phyloP scores from a whole-genome alignment of 202 grass and related monocot genomes.

The Zizania palustris region DNA sequence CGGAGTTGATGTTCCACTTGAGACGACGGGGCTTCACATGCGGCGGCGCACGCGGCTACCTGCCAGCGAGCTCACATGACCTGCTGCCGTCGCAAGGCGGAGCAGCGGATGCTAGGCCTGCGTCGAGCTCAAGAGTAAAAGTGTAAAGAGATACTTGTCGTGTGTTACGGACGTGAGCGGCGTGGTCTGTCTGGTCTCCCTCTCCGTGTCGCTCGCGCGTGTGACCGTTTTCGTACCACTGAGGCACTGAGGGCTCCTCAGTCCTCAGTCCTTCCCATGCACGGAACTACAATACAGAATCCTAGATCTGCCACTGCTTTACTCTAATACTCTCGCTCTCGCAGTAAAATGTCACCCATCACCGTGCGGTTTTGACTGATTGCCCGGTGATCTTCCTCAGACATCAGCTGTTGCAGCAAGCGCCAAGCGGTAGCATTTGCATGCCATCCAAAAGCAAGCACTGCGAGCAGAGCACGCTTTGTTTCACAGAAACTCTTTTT shows the following conservation, averaged over 20 bases:
- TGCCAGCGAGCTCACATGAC: slow-evolving; percentile 33
- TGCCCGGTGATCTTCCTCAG: neutral
- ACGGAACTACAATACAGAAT: slow-evolving; percentile 6
- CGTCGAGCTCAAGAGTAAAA: slow-evolving; percentile 3
- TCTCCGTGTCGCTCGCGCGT: slow-evolving; percentile 32
- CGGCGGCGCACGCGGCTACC: neutral
- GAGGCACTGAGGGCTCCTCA: slow-evolving; percentile 19
- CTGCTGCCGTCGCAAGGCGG: neutral
- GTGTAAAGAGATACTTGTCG: slow-evolving; percentile 9
- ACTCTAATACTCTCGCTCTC: neutral
- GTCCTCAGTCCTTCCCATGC: no score
- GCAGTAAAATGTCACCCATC: slow-evolving; percentile 16
- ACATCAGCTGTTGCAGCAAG: neutral
- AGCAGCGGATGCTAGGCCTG: neutral
- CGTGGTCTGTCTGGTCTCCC: neutral
- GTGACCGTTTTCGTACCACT: slow-evolving; percentile 36
- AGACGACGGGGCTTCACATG: slow-evolving; percentile 8
- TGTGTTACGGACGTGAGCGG: slow-evolving; percentile 16
- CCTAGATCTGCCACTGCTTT: neutral
- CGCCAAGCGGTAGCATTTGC: neutral
- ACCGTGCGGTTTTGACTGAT: neutral
- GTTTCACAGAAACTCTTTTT: slow-evolving; percentile 15
- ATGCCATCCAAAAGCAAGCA: neutral
- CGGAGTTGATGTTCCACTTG: no score
- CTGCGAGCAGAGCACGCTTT: neutral